These are phyloP conservation scores for Cystoderma amianthinum DNA, from an alignment of 768 basidiomycete genomes.

Conservation along the genomic window DNA sequence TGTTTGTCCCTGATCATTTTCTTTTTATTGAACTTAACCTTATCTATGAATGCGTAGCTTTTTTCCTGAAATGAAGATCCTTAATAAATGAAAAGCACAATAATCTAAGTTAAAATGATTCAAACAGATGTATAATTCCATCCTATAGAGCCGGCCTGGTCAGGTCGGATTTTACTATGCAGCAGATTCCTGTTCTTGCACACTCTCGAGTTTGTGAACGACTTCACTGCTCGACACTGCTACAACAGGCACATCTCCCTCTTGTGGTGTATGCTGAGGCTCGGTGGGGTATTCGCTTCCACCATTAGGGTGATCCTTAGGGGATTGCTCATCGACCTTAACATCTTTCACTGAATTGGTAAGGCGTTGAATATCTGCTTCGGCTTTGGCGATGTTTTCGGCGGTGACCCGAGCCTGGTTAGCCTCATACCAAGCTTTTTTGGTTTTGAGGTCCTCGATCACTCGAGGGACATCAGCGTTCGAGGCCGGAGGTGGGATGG, in stretches of 20 bases:
- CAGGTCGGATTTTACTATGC: slow-evolving; percentile 7
- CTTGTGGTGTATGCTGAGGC: slow-evolving; percentile 33
- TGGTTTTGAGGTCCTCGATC: slow-evolving; percentile 85
- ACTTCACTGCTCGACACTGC: slow-evolving; percentile 31
- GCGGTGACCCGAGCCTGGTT: slow-evolving; percentile 80
- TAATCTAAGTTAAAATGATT: slow-evolving; percentile 3
- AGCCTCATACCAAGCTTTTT: slow-evolving; percentile 92
- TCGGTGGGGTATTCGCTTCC: slow-evolving; percentile 37
- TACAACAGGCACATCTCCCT: slow-evolving; percentile 16
- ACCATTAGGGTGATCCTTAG: slow-evolving; percentile 32
- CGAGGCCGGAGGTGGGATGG: slow-evolving; percentile 85
- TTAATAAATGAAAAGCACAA: slow-evolving; percentile 7
- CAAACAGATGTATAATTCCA: background rate
- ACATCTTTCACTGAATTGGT: slow-evolving; percentile 31
- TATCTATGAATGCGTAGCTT: slow-evolving; percentile 3
- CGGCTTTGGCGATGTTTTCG: slow-evolving; percentile 76
- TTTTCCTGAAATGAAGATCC: slow-evolving; percentile 6
- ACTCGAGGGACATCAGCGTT: slow-evolving; percentile 73
- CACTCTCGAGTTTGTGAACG: slow-evolving; percentile 35
- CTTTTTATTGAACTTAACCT: slow-evolving; percentile 19
- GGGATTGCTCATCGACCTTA: slow-evolving; percentile 20
- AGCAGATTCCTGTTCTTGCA: slow-evolving; percentile 18
- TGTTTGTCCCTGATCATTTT: slow-evolving; percentile 16
- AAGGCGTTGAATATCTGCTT: slow-evolving; percentile 65
- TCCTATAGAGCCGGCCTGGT: slow-evolving; percentile 6